phyloP scores from a whole-genome alignment of 805 yeast species.

The Blastobotrys parvus region DNA sequence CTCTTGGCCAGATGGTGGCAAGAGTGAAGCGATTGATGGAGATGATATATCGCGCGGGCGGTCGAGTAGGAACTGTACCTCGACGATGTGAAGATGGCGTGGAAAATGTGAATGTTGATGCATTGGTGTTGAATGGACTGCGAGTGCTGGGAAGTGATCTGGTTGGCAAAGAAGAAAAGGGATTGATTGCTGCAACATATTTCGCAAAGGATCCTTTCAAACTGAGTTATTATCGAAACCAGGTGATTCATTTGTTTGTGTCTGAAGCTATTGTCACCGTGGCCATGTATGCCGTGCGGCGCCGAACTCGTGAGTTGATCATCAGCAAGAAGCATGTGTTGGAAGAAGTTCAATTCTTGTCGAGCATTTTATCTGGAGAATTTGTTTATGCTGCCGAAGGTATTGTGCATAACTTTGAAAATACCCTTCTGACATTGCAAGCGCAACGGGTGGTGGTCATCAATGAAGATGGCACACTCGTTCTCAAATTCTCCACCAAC shows the following conservation, averaged over 20 bases:
- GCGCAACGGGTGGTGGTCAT: conserved; percentile 24
- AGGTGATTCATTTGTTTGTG: conserved; percentile 46
- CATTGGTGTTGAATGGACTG: conserved; percentile 31
- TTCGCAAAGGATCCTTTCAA: conserved; percentile 43
- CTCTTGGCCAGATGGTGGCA: conserved; percentile 26
- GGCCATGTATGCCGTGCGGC: conserved; percentile 28
- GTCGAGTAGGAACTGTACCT: conserved; percentile 31
- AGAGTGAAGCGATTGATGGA: conserved; percentile 30
- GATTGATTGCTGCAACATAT: conserved; percentile 32
- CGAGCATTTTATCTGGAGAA: conserved; percentile 31
- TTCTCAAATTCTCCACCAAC: conserved; percentile 16
- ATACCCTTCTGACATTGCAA: conserved; percentile 24
- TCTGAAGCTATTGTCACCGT: conserved; percentile 42
- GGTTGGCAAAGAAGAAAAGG: conserved; percentile 25
- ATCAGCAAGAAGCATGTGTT: conserved; percentile 24
- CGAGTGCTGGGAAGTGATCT: conserved; percentile 33
- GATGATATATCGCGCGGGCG: conserved; percentile 30
- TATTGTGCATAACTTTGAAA: conserved; percentile 25
- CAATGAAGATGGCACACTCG: conserved; percentile 9
- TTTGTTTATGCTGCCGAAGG: conserved; percentile 33
- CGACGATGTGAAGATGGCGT: neutral
- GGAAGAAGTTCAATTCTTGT: conserved; percentile 28
- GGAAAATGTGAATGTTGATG: conserved; percentile 21
- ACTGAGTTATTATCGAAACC: conserved; percentile 49
- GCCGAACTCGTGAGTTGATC: conserved; percentile 19